Percentiles rank a stretch among this genome's conserved stretches.
Conservation (phyloP, 352 stramenopile species). For the Globisporangium ultimum region DNA sequence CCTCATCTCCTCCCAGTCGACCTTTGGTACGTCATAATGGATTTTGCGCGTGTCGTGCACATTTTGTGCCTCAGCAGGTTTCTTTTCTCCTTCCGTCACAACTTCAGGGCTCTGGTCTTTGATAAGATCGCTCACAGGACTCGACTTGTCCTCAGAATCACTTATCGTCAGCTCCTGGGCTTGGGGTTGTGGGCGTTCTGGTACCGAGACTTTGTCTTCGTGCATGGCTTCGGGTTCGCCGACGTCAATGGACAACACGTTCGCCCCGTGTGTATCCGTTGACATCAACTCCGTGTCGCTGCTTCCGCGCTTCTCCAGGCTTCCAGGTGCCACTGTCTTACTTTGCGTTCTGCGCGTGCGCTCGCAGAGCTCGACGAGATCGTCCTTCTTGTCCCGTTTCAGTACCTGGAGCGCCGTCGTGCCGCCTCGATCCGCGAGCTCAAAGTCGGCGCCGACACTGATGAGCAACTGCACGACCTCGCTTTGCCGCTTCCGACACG, state of each 20-base stretch:
- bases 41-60: no score
- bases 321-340: not conserved
- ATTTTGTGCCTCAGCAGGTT: no score
- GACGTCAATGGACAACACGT: not conserved
- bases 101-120: no score
- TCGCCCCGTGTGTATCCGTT: not conserved
- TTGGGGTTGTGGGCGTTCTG: no score
- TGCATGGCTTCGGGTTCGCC: not conserved
- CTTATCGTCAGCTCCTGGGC: no score
- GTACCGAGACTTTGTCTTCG: no score
- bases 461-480: conserved; percentile 41
- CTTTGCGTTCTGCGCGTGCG: not conserved
- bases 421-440: conserved; percentile 40
- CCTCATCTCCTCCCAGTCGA: no score
- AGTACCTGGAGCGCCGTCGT: conserved; percentile 51
- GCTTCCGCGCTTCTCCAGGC: not conserved
- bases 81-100: no score
- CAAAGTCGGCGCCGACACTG: conserved; percentile 35
- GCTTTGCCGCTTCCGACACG: conserved; percentile 51
- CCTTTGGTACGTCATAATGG: no score
- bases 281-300: not conserved
- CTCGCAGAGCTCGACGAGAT: conserved; percentile 43
- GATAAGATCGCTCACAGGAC: no score
- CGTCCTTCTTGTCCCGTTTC: conserved; percentile 42
- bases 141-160: no score